Percentiles rank a stretch among this genome's conserved stretches.
Evolutionary conservation across 73 alveolate genomes (phyloP).

Genomic region (Paramecium primaurelia): DNA sequence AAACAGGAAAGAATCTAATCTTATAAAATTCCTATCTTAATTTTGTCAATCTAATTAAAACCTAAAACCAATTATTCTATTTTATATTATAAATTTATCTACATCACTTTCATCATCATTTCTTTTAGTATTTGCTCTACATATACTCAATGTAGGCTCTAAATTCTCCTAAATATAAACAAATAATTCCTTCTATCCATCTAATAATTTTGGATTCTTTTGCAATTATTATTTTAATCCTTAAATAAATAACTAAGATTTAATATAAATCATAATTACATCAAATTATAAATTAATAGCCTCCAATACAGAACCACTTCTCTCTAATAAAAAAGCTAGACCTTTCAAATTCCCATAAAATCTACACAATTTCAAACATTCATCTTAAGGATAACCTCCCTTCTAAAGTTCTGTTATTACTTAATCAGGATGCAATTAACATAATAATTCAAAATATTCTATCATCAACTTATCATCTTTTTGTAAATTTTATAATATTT

Average conservation of each 20-base stretch:
- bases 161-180: not conserved
- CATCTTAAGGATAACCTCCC: constrained; percentile 52
- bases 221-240: not conserved
- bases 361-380: constrained; percentile 34
- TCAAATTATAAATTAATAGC: constrained; percentile 41
- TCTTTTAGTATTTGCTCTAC: constrained; percentile 33
- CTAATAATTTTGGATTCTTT: not conserved
- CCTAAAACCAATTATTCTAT: constrained; percentile 32
- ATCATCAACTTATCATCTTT: constrained; percentile 46
- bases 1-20: not conserved
- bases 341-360: constrained; percentile 43
- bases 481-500: not conserved
- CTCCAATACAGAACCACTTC: constrained; percentile 43
- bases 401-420: not conserved
- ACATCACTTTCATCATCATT: constrained; percentile 48
- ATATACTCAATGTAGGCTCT: not conserved
- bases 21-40: constrained; percentile 35
- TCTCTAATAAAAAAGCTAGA: constrained; percentile 1
- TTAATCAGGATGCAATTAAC: constrained; percentile 41
- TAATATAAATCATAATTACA: not conserved
- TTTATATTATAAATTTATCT: not conserved
- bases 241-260: not conserved
- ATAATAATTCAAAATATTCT: constrained; percentile 37
- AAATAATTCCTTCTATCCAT: not conserved
- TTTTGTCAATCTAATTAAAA: constrained; percentile 35